Base-by-base conservation (phyloP, 192 early-diverging fungal species). In the Mortierella alpina region DNA sequence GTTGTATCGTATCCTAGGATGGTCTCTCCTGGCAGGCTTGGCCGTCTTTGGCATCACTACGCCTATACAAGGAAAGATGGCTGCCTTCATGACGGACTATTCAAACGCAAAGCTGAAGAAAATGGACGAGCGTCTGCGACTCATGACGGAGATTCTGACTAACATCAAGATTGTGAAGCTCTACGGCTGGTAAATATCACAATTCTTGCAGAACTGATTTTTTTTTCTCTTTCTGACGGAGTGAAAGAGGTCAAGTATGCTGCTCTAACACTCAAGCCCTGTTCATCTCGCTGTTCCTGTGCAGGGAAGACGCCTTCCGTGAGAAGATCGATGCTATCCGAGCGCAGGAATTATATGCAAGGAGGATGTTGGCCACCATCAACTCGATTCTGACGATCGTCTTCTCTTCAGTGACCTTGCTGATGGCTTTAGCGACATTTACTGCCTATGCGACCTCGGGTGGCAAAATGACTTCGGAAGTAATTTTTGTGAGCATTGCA, bases 151-250 rank as follows among this genome's bases (percentile, higher is more conserved):
- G n/a, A 47, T 65, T 6, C 20, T 83, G 57, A 53, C 73, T 2
- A 66, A 70, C 7, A 72, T 83, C 68, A 75, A 75, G 44, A 66
- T 83, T 44, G 82, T 83, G 45, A 75, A 75, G 63, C 53, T 83
- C 6, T 72, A 83, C 15, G 82, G 73, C 7, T 83, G 82, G 82
- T 71, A 70, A 41, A 40, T 39, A n/a, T 11, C 2, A 13, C 20
- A 13, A 6, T 23, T n/a, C n/a, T n/a, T 44, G 18, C 5, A 22
- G 3, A 31, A 31, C 31, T 31, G 31, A 31, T 31, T 31, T 31
- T 31, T 2, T 18, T 6, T 2, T 49, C 20, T 52, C 39, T 31
- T 31, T 31, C 31, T 31, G 31, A 31, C 31, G 31, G 31, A 31
- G 31, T 2, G 31, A 31, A 31, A 31, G 31, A 31, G 31, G 31